A percentile compares a stretch with the other conserved stretches of the same genome.
These are phyloP conservation scores for Exophiala xenobiotica DNA, from an alignment of 2,329 filamentous ascomycete genomes.

Conservation along the genomic window DNA sequence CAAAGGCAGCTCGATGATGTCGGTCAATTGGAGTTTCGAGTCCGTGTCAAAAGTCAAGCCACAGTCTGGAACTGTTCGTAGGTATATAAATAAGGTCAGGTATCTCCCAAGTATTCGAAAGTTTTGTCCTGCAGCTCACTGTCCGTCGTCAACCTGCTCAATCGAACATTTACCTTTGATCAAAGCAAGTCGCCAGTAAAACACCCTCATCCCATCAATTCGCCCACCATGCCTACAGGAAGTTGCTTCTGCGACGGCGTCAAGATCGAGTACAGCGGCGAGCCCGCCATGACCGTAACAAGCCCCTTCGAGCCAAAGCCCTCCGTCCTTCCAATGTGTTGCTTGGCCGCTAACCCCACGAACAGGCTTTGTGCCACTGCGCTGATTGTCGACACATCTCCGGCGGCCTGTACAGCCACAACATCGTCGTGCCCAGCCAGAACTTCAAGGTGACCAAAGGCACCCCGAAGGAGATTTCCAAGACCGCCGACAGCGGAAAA, in stretches of 20 bases:
- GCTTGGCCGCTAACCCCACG: neutral
- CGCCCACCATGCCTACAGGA: slow-evolving; percentile 32
- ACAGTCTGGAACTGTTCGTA: too few species aligned
- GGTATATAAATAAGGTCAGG: too few species aligned
- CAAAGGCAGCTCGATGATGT: too few species aligned
- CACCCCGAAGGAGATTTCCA: slow-evolving; percentile 37
- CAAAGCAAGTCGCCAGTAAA: neutral
- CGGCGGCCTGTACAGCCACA: slow-evolving; percentile 35
- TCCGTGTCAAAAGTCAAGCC: too few species aligned
- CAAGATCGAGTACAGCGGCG: slow-evolving; percentile 36
- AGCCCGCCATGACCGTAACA: slow-evolving; percentile 34
- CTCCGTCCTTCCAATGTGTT: neutral
- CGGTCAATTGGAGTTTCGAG: too few species aligned
- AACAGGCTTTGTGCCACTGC: slow-evolving; percentile 40
- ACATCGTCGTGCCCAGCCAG: slow-evolving; percentile 33
- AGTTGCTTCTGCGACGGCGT: slow-evolving; percentile 40
- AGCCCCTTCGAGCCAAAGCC: slow-evolving; percentile 11
- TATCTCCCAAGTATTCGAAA: too few species aligned
- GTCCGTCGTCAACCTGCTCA: neutral
- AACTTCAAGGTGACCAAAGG: slow-evolving; percentile 35
- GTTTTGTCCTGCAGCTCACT: too few species aligned
- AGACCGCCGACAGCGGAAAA: slow-evolving; percentile 39
- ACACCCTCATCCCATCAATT: neutral
- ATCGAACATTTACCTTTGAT: neutral
- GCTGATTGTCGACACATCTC: slow-evolving; percentile 42